Percentiles rank a stretch among this genome's conserved stretches.
These are phyloP conservation scores for Pichia nakasei DNA, from an alignment of 805 yeast genomes.

Conservation along the genomic window DNA sequence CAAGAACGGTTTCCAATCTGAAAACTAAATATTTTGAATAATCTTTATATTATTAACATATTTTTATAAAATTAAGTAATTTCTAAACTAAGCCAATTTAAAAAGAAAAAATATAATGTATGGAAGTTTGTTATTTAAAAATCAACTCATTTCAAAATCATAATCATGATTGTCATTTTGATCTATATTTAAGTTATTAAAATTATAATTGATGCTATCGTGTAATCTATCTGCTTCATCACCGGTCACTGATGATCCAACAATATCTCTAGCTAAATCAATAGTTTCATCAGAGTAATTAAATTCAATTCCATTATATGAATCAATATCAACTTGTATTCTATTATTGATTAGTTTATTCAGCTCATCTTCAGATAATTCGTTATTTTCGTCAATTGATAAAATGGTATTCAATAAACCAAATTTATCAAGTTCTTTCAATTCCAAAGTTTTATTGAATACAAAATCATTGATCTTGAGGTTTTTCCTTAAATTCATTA, in stretches of 20 bases:
- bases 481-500: constrained; percentile 16
- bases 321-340: constrained; percentile 19
- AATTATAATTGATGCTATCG: constrained; percentile 47
- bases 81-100: background rate
- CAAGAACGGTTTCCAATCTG: constrained; percentile 97
- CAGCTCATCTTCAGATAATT: constrained; percentile 13
- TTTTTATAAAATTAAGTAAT: constrained; percentile 1
- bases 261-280: constrained; percentile 60
- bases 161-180: constrained; percentile 15
- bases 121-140: too few relatives aligned
- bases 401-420: constrained; percentile 15
- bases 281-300: constrained; percentile 54
- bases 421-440: constrained; percentile 29
- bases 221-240: constrained; percentile 75
- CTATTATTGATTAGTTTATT: constrained; percentile 24
- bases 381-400: background rate
- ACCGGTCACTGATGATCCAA: constrained; percentile 59
- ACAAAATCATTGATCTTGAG: constrained; percentile 15
- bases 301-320: constrained; percentile 53
- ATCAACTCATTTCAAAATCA: background rate
- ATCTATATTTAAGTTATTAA: too few relatives aligned
- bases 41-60: background rate
- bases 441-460: constrained; percentile 19
- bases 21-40: constrained; percentile 10
- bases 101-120: background rate